Percentiles rank a stretch among this genome's conserved stretches.
These are phyloP conservation scores for Solioccasus polychromus DNA, from an alignment of 768 basidiomycete genomes.

Conservation along the genomic window DNA sequence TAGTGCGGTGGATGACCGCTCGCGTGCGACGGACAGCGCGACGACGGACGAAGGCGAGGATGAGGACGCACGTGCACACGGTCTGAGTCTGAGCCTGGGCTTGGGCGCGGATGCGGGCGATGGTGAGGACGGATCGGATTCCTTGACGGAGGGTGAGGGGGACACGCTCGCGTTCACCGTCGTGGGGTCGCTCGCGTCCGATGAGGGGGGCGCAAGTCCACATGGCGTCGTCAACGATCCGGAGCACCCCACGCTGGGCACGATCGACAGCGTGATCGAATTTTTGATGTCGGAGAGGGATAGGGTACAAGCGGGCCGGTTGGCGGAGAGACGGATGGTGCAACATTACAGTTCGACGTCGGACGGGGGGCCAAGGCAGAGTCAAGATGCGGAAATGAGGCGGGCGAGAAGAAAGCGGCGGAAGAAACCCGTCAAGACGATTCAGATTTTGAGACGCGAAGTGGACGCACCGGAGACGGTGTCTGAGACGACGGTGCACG, in stretches of 20 bases:
- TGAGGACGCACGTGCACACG: neutral
- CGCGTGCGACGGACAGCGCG: conserved; percentile 21
- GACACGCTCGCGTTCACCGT: conserved; percentile 26
- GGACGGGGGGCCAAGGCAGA: conserved; percentile 37
- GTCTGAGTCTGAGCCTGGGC: neutral
- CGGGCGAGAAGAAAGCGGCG: conserved; percentile 38
- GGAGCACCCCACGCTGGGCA: conserved; percentile 65
- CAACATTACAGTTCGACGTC: conserved; percentile 34
- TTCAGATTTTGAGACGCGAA: conserved; percentile 28
- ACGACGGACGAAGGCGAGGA: conserved; percentile 18
- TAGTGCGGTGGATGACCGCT: conserved; percentile 27
- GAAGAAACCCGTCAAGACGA: conserved; percentile 32
- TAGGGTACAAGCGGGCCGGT: conserved; percentile 45
- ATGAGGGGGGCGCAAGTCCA: conserved; percentile 24
- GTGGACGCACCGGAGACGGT: conserved; percentile 18
- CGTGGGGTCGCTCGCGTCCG: conserved; percentile 23
- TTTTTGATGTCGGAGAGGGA: conserved; percentile 73
- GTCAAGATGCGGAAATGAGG: conserved; percentile 37
- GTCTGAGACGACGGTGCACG: conserved; percentile 22
- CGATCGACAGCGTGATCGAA: conserved; percentile 69
- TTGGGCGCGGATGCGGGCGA: neutral
- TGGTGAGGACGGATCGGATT: conserved; percentile 24
- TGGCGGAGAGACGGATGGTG: conserved; percentile 25
- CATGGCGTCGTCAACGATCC: conserved; percentile 24
- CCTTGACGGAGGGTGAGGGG: conserved; percentile 39